Conservation (phyloP, 2,329 filamentous ascomycete species). For the Penicillium polonicum region DNA sequence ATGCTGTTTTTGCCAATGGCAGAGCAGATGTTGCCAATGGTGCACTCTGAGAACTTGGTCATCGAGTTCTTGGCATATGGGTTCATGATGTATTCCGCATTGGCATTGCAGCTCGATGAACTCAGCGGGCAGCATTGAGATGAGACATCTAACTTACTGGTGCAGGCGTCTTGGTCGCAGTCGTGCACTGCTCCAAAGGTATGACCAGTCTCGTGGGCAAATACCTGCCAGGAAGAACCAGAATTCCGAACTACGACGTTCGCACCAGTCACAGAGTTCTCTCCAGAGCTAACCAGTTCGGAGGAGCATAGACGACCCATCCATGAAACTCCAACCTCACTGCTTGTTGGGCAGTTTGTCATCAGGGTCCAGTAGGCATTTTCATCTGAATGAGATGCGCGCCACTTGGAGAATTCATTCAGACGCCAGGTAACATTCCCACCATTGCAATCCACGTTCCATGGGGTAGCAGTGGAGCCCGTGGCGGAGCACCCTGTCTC, state of each 20-base stretch:
- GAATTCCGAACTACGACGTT: slow-evolving; percentile 85
- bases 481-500: slow-evolving; percentile 71
- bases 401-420: slow-evolving; percentile 86
- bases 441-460: slow-evolving; percentile 72
- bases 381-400: slow-evolving; percentile 70
- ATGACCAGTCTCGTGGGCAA: slow-evolving; percentile 91
- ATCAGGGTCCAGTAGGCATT: slow-evolving; percentile 95
- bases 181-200: slow-evolving; percentile 97
- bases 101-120: slow-evolving; percentile 67
- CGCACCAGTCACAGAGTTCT: slow-evolving; percentile 75
- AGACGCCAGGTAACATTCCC: slow-evolving; percentile 70
- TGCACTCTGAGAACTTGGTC: slow-evolving; percentile 79
- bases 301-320: slow-evolving; percentile 77
- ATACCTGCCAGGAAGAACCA: slow-evolving; percentile 89
- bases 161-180: slow-evolving; percentile 69
- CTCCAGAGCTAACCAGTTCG: slow-evolving; percentile 50
- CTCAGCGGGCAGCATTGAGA: slow-evolving; percentile 81
- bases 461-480: slow-evolving; percentile 65
- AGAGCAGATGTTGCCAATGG: slow-evolving; percentile 89
- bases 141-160: slow-evolving; percentile 58
- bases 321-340: slow-evolving; percentile 91
- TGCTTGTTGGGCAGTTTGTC: slow-evolving; percentile 75
- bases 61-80: slow-evolving; percentile 75
- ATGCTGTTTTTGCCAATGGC: slow-evolving; percentile 76
- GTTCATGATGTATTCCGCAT: slow-evolving; percentile 89